Conservation (phyloP, 2,329 filamentous ascomycete species). For the Ploettnerulaceae sp. region DNA sequence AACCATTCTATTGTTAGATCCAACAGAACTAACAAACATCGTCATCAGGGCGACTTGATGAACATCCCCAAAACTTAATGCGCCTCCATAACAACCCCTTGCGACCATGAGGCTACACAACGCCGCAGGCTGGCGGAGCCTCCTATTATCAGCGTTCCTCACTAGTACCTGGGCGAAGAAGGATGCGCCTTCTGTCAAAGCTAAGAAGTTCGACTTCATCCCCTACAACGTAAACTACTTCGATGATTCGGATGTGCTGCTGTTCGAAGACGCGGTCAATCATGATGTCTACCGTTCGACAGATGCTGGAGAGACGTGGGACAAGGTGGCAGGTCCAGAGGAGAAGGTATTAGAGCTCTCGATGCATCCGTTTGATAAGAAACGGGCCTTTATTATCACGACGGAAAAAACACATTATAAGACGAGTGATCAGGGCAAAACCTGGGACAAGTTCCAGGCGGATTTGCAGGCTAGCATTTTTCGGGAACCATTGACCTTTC, state of each 20-base stretch:
- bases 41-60: constrained; percentile 21
- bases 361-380: constrained; percentile 73
- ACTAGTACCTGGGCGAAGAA: constrained; percentile 31
- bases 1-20: constrained; percentile 1
- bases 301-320: constrained; percentile 78
- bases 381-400: constrained; percentile 77
- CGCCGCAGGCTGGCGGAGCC: constrained; percentile 29
- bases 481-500: constrained; percentile 62
- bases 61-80: constrained; percentile 30
- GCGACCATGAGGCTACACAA: constrained; percentile 34
- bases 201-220: constrained; percentile 59
- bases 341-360: constrained; percentile 58
- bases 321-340: constrained; percentile 56
- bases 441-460: constrained; percentile 71
- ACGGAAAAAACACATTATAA: constrained; percentile 68
- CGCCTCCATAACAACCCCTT: constrained; percentile 22
- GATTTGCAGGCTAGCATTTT: constrained; percentile 52
- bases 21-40: neutral
- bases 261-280: constrained; percentile 64
- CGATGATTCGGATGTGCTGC: constrained; percentile 75
- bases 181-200: constrained; percentile 56
- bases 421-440: constrained; percentile 76
- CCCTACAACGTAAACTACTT: constrained; percentile 81
- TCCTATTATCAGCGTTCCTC: constrained; percentile 30
- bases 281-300: constrained; percentile 70